Conservation (phyloP, 2,329 filamentous ascomycete species). For the Penicillium freii region DNA sequence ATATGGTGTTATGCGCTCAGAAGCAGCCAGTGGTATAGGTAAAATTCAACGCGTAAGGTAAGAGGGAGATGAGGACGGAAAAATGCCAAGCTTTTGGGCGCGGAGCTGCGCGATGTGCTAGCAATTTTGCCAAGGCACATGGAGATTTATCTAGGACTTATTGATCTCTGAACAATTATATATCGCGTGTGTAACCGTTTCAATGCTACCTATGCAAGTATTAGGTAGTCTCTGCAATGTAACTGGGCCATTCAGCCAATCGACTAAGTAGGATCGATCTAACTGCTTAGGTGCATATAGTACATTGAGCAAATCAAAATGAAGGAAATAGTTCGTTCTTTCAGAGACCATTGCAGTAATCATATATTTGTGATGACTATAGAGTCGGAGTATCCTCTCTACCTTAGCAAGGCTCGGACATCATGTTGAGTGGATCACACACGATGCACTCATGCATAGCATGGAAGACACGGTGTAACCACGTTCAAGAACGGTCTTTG, state of each 20-base stretch:
- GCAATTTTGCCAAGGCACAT: not conserved
- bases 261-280: not conserved
- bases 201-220: conserved; percentile 3
- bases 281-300: not conserved
- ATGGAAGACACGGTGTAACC: not conserved
- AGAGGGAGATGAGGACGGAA: conserved; percentile 3
- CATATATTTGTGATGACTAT: not conserved
- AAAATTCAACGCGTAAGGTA: not conserved
- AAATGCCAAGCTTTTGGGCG: conserved; percentile 16
- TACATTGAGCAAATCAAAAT: not conserved
- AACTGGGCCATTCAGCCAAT: not conserved
- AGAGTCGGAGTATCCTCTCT: not conserved
- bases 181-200: not conserved
- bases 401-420: not conserved
- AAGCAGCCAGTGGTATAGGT: not conserved
- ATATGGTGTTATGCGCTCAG: not conserved
- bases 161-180: not conserved
- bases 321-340: not conserved
- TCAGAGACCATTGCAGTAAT: not conserved
- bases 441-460: not conserved
- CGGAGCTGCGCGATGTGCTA: conserved; percentile 5
- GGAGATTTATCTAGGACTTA: conserved; percentile 1
- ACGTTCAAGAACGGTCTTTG: not conserved
- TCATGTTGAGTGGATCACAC: not conserved
- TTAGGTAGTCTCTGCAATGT: not conserved